Percentiles rank a stretch among this genome's conserved stretches.
These are phyloP conservation scores for Pseudohyphozyma bogoriensis DNA, from an alignment of 768 basidiomycete genomes.

Conservation along the genomic window DNA sequence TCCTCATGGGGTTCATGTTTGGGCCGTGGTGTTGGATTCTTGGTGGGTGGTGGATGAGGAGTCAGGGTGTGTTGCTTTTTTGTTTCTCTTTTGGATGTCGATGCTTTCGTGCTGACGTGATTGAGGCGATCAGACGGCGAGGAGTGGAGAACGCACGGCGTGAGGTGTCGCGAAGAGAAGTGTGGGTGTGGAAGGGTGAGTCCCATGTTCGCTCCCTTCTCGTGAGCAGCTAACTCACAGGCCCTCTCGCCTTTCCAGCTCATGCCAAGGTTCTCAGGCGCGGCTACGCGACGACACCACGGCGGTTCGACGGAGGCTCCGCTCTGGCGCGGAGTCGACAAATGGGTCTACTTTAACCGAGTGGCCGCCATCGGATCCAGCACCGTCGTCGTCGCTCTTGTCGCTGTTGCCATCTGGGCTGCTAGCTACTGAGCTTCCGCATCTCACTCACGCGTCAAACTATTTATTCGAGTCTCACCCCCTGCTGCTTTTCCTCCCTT, in stretches of 20 bases:
- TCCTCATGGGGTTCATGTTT: conserved; percentile 26
- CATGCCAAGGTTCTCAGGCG: neutral
- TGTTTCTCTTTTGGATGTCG: too few relatives aligned
- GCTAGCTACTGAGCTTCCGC: too few relatives aligned
- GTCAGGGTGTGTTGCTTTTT: too few relatives aligned
- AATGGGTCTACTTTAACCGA: conserved; percentile 21
- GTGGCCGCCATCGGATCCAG: conserved; percentile 12
- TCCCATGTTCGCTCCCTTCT: conserved; percentile 6
- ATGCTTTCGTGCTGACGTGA: too few relatives aligned
- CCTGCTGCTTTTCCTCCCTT: too few relatives aligned
- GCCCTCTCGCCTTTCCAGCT: too few relatives aligned
- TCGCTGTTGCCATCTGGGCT: too few relatives aligned
- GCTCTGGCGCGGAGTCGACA: neutral
- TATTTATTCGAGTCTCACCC: too few relatives aligned
- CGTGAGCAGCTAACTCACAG: too few relatives aligned
- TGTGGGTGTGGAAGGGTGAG: conserved; percentile 20
- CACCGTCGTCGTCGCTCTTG: too few relatives aligned
- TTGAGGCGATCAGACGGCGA: conserved; percentile 19
- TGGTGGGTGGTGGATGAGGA: conserved; percentile 25
- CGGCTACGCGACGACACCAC: conserved; percentile 1
- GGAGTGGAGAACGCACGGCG: conserved; percentile 2
- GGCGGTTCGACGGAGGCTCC: neutral
- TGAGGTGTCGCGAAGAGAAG: conserved; percentile 6
- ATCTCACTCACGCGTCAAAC: too few relatives aligned
- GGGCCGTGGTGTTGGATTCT: conserved; percentile 26